Conservation (phyloP, 352 stramenopile species). For the Phytophthora pseudosyringae region DNA sequence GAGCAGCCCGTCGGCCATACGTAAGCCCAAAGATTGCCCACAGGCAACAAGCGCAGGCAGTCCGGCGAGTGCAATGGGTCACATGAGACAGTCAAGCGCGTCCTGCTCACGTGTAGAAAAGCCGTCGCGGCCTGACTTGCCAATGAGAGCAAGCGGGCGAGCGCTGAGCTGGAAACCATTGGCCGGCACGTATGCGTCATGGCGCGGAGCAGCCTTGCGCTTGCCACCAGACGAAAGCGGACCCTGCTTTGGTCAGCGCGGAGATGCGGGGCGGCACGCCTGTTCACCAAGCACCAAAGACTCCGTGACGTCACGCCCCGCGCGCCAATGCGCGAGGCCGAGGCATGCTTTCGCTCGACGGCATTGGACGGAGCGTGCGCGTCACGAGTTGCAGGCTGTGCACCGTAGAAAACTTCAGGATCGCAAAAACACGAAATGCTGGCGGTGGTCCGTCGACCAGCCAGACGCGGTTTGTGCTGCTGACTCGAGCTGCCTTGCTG, state of each 20-base stretch:
- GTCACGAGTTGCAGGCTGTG: constrained; percentile 13
- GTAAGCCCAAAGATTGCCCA: constrained; percentile 11
- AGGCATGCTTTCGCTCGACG: not conserved
- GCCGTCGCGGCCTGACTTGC: constrained; percentile 11
- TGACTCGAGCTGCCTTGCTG: not conserved
- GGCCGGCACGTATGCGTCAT: constrained; percentile 27
- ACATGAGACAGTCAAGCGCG: constrained; percentile 44
- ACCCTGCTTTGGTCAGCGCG: constrained; percentile 1
- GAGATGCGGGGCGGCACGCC: constrained; percentile 8
- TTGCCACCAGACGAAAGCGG: constrained; percentile 9
- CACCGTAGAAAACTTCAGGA: constrained; percentile 24
- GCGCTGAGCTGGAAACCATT: constrained; percentile 9
- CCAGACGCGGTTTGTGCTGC: constrained; percentile 5
- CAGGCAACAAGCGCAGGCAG: constrained; percentile 4
- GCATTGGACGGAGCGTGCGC: constrained; percentile 25
- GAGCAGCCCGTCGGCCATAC: not conserved
- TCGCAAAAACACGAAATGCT: constrained; percentile 21
- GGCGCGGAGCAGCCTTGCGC: not conserved
- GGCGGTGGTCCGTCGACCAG: constrained; percentile 16
- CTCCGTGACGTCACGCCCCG: constrained; percentile 16
- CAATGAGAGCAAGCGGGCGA: constrained; percentile 11
- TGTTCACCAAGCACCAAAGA: constrained; percentile 39
- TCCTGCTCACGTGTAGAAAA: constrained; percentile 31
- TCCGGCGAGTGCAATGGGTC: constrained; percentile 13
- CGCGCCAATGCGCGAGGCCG: constrained; percentile 13